phyloP scores from a whole-genome alignment of 495 filamentous ascomycete genomes.

The Patellaria atrata region DNA sequence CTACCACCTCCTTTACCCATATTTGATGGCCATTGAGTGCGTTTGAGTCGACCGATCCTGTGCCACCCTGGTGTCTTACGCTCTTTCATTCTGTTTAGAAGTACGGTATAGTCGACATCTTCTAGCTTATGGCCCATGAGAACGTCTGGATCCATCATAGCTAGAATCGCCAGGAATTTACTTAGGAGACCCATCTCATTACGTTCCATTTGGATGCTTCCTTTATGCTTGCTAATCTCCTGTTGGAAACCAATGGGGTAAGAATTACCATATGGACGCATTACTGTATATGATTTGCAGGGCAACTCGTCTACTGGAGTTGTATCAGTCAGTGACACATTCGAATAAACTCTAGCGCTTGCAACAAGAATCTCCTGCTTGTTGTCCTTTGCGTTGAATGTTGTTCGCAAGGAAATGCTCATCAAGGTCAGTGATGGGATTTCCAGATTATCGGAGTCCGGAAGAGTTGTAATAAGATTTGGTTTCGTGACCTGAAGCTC shows the following conservation, averaged over 20 bases:
- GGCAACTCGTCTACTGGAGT: constrained; percentile 76
- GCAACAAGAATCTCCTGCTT: constrained; percentile 89
- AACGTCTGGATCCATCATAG: constrained; percentile 82
- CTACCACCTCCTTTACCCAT: constrained; percentile 73
- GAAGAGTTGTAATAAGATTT: constrained; percentile 49
- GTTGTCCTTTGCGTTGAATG: constrained; percentile 82
- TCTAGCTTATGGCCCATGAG: constrained; percentile 92
- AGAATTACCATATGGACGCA: constrained; percentile 59
- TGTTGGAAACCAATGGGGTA: constrained; percentile 79
- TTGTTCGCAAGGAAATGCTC: constrained; percentile 80
- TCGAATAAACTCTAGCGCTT: constrained; percentile 82
- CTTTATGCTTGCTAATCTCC: constrained; percentile 52
- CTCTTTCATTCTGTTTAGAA: constrained; percentile 75
- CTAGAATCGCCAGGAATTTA: constrained; percentile 76
- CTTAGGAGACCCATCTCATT: constrained; percentile 69
- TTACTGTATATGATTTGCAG: constrained; percentile 79
- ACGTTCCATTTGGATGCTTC: constrained; percentile 63
- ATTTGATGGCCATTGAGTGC: constrained; percentile 73
- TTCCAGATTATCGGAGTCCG: constrained; percentile 63
- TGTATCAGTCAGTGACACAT: constrained; percentile 74
- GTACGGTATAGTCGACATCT: constrained; percentile 86
- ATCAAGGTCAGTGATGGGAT: constrained; percentile 82
- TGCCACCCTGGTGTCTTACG: constrained; percentile 89
- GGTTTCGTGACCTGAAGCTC: constrained; percentile 73
- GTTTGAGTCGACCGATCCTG: constrained; percentile 70